Evolutionary conservation across 2,329 filamentous ascomycete species (phyloP).

Genomic region (Paracorniculantispora psalliotae): DNA sequence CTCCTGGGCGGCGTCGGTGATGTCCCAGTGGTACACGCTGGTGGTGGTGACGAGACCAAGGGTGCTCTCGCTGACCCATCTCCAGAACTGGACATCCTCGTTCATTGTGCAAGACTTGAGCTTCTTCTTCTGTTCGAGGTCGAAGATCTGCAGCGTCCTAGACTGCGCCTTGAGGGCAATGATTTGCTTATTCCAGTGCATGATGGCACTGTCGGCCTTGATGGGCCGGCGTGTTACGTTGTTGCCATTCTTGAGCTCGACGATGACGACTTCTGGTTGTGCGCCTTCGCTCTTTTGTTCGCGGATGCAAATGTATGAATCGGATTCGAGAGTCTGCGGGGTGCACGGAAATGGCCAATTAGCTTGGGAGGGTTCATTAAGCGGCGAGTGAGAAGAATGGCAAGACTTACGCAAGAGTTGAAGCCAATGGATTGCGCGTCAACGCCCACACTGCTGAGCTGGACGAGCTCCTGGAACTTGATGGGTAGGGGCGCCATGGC

Average conservation of each 20-base stretch:
- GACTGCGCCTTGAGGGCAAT: slow-evolving; percentile 95
- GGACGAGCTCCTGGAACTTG: slow-evolving; percentile 87
- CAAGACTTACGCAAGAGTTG: slow-evolving; percentile 66
- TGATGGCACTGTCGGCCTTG: slow-evolving; percentile 98
- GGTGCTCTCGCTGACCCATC: slow-evolving; percentile 90
- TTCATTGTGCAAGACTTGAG: slow-evolving; percentile 95
- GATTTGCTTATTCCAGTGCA: slow-evolving; percentile 96
- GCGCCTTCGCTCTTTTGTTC: slow-evolving; percentile 84
- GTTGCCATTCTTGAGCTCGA: slow-evolving; percentile 97
- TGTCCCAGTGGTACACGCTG: slow-evolving; percentile 95
- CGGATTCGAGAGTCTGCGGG: slow-evolving; percentile 88
- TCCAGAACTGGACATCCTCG: slow-evolving; percentile 98
- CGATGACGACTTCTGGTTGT: slow-evolving; percentile 90
- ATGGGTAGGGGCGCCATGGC: slow-evolving; percentile 72
- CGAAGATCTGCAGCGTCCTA: slow-evolving; percentile 95
- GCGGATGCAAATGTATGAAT: slow-evolving; percentile 91
- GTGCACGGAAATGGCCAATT: slow-evolving; percentile 15
- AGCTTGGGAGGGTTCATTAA: slow-evolving; percentile 15
- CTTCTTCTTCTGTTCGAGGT: slow-evolving; percentile 87
- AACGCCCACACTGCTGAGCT: slow-evolving; percentile 49
- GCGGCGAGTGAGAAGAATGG: slow-evolving; percentile 10
- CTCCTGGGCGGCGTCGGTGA: slow-evolving; percentile 77
- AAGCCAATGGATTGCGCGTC: slow-evolving; percentile 61
- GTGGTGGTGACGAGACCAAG: slow-evolving; percentile 87
- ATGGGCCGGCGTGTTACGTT: slow-evolving; percentile 91